These are phyloP conservation scores for Rhodosporidiobolus sp. DNA, from an alignment of 768 basidiomycete genomes.

Conservation along the genomic window DNA sequence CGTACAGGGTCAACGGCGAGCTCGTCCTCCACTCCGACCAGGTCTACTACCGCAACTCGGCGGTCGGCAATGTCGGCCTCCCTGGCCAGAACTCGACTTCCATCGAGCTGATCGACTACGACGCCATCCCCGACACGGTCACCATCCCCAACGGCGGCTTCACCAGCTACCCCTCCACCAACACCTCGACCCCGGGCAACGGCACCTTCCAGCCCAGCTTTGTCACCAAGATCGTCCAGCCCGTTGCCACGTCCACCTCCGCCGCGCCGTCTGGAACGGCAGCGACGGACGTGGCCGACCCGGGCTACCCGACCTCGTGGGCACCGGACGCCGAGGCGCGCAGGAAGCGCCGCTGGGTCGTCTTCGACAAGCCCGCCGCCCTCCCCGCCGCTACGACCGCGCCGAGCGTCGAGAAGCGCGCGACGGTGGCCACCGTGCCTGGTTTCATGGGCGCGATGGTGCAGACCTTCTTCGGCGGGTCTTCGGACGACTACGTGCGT, in stretches of 20 bases:
- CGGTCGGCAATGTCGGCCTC: background rate
- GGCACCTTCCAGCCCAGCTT: constrained; percentile 1
- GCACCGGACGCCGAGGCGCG: background rate
- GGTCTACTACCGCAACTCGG: constrained; percentile 43
- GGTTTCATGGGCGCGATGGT: constrained; percentile 32
- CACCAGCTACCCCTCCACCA: background rate
- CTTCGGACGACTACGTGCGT: constrained; percentile 11
- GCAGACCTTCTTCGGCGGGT: constrained; percentile 43
- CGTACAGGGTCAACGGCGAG: constrained; percentile 40
- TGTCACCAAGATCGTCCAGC: constrained; percentile 18
- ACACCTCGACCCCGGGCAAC: background rate
- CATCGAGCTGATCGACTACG: constrained; percentile 41
- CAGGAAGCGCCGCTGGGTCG: constrained; percentile 5
- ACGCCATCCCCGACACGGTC: constrained; percentile 23
- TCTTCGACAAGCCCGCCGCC: background rate
- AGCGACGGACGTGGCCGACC: background rate
- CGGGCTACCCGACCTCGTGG: background rate
- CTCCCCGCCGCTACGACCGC: background rate
- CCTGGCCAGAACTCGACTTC: constrained; percentile 1
- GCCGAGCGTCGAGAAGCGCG: constrained; percentile 5
- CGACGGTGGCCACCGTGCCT: background rate
- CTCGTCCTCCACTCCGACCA: constrained; percentile 37
- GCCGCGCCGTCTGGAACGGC: background rate
- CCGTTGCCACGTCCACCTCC: background rate
- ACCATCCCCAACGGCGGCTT: constrained; percentile 41